A percentile compares a stretch with the other conserved stretches of the same genome.
Evolutionary conservation across 1,284 basidiomycete genomes (phyloP).

Genomic region (Lentinula novae-zelandiae): DNA sequence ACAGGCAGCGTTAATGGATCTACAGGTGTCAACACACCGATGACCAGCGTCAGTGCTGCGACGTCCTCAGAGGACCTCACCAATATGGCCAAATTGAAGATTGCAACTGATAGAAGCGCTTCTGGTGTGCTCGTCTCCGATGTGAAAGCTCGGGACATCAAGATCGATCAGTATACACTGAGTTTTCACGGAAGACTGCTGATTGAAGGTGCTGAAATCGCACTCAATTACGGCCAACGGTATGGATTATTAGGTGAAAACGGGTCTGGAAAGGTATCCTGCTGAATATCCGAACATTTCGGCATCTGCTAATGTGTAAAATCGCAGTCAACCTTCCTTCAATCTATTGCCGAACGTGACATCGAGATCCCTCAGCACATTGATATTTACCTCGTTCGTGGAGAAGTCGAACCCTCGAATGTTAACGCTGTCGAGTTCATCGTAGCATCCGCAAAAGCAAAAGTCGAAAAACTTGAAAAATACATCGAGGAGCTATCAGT

Average conservation of each 20-base stretch:
- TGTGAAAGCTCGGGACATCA: slow-evolving; percentile 90
- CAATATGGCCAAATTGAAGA: slow-evolving; percentile 82
- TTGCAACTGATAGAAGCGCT: slow-evolving; percentile 88
- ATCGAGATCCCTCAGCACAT: slow-evolving; percentile 94
- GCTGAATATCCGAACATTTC: slow-evolving; percentile 4
- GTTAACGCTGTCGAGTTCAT: slow-evolving; percentile 97
- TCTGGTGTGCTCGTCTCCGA: slow-evolving; percentile 93
- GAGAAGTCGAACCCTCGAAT: slow-evolving; percentile 96
- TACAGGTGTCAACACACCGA: slow-evolving; percentile 66
- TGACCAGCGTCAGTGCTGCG: slow-evolving; percentile 74
- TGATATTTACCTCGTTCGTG: slow-evolving; percentile 95
- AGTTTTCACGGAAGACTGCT: slow-evolving; percentile 97
- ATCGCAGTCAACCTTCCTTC: slow-evolving; percentile 58
- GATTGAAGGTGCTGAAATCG: slow-evolving; percentile 84
- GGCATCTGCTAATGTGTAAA: slow-evolving; percentile 11
- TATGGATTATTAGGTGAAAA: slow-evolving; percentile 97
- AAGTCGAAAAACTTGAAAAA: slow-evolving; percentile 94
- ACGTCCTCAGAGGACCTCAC: slow-evolving; percentile 72
- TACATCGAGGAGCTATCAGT: slow-evolving; percentile 92
- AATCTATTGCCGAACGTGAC: slow-evolving; percentile 87
- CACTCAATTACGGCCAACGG: slow-evolving; percentile 96
- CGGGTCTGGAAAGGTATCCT: slow-evolving; percentile 88
- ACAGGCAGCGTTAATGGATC: slow-evolving; percentile 58
- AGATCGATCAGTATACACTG: slow-evolving; percentile 94
- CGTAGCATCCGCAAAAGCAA: slow-evolving; percentile 87